phyloP scores from a whole-genome alignment of 1,284 basidiomycete species.

The Moesziomyces aphidis region DNA sequence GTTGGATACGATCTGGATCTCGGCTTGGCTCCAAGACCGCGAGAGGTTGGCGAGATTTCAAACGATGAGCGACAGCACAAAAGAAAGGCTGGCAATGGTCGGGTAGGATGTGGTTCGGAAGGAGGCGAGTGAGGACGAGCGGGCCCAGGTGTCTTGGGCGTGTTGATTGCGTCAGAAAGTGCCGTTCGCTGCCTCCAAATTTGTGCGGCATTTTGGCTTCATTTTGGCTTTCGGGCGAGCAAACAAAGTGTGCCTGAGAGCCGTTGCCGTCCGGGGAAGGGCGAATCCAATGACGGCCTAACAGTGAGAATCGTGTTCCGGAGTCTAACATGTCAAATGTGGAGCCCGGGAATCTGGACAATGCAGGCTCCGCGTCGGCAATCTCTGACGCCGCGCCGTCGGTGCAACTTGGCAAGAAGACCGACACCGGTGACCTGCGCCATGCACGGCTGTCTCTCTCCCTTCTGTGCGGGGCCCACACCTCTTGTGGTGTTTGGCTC shows the following conservation, averaged over 20 bases:
- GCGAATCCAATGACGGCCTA: no score
- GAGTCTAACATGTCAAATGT: not conserved
- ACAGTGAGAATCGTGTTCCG: no score
- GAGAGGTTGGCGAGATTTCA: not conserved
- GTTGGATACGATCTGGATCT: constrained; percentile 1
- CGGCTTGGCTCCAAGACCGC: constrained; percentile 13
- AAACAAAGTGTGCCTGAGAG: no score
- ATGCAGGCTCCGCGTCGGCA: constrained; percentile 5
- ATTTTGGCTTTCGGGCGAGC: no score
- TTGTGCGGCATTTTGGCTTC: no score
- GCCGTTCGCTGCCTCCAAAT: no score
- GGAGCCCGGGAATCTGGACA: constrained; percentile 7
- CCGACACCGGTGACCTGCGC: constrained; percentile 27
- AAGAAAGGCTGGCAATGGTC: not conserved
- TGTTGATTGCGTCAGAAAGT: no score
- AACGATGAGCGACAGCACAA: not conserved
- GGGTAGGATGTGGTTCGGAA: not conserved
- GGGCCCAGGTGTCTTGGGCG: no score
- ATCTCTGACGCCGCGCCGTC: constrained; percentile 11
- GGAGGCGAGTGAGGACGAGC: no score
- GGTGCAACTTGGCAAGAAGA: not conserved
- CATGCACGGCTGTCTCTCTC: not conserved
- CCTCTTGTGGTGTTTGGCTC: not conserved
- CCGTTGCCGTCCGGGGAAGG: no score
- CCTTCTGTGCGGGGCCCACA: not conserved